Conservation (phyloP, 257 asterid species). For the Solanum paucissectum region DNA sequence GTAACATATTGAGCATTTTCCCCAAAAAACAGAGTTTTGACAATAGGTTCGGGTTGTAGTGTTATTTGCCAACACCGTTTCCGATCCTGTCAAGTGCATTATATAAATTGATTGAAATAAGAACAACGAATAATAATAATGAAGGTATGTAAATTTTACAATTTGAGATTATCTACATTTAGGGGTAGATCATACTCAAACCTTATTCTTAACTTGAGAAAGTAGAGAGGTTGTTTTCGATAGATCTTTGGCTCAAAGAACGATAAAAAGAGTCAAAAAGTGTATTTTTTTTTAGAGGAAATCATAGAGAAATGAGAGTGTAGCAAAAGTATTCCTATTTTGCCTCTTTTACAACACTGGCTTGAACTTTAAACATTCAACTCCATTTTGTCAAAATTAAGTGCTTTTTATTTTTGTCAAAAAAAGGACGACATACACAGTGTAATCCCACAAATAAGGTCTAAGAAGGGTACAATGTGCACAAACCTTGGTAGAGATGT, state of each 20-base stretch:
- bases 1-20: not conserved
- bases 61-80: constrained; percentile 66
- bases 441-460: too few species aligned
- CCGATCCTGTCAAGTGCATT: constrained; percentile 60
- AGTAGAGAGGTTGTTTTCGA: too few species aligned
- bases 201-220: too few species aligned
- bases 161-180: too few species aligned
- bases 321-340: not conserved
- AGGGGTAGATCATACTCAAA: too few species aligned
- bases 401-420: not conserved
- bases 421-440: not conserved
- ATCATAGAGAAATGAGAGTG: not conserved
- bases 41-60: constrained; percentile 61
- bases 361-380: not conserved
- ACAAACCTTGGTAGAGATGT: too few species aligned
- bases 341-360: not conserved
- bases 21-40: not conserved
- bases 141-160: too few species aligned
- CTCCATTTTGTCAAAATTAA: not conserved
- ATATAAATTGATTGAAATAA: constrained; percentile 27
- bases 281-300: constrained; percentile 3
- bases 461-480: too few species aligned
- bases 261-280: not conserved
- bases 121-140: too few species aligned
- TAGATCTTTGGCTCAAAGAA: too few species aligned